Evolutionary conservation across 106 monocot species (phyloP), one percentile per base, ranked within the genome.

Genomic region (Dioscorea zingiberensis): DNA sequence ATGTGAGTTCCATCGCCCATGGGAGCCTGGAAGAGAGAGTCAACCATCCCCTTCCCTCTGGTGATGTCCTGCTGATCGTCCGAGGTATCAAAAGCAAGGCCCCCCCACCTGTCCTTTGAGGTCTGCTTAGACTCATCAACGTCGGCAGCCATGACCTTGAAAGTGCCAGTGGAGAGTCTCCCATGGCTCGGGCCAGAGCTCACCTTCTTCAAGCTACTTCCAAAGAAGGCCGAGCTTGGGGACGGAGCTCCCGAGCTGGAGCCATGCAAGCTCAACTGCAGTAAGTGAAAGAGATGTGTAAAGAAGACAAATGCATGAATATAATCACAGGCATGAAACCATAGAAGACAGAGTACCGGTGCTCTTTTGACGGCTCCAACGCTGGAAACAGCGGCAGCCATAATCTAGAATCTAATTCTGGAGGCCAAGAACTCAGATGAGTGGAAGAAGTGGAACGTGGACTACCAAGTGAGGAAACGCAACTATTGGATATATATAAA

Each of bases 31-130:
- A 97, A 97, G 55, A 92, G 83, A 25, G 81, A 29, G 53, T 88
- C 86, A 3, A 86, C 97, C 56, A 72, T 3, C 2, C 92, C 97
- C 75, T 97, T 97, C 25, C 97, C 97, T 49, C 97, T 81, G 30
- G 84, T 84, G 72, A 97, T 97, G 46, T 97, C 97, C 74, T 97
- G 92, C 71, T 97, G 97, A 68, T 97, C 97, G 23, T 97, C 97
- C 4, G 97, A 97, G 0, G 25, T 68, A 62, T 97, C 97, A 26
- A 21, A 68, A 2, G 68, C 81, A 12, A 97, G 88, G 8, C 81
- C 80, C 0, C 13, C 63, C 97, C 97, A 97, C 25, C 62, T 71
- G 80, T 93, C 93, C 61, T 58, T 25, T 6, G 63, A 46, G 13
- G 85, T 83, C 75, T 95, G 87, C 80, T 95, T 95, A 27, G 47